These are phyloP conservation scores for Gossypium trilobum DNA, from an alignment of 441 rosid species.

Conservation along the genomic window DNA sequence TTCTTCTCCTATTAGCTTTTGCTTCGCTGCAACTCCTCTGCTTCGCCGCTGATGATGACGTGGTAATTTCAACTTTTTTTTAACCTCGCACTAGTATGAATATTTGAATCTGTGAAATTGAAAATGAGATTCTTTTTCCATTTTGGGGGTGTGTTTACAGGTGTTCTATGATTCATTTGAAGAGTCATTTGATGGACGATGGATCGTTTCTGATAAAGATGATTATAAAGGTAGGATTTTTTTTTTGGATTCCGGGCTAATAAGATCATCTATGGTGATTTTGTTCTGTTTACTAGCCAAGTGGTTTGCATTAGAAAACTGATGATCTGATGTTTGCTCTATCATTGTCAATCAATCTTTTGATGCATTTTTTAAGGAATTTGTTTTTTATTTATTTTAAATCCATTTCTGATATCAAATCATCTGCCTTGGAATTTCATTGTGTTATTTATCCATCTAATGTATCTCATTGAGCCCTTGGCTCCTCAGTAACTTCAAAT, in stretches of 20 bases:
- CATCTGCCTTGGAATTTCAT: neutral
- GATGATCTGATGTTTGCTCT: neutral
- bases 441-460: neutral
- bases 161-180: constrained; percentile 75
- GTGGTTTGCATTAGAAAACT: neutral
- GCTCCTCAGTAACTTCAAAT: neutral
- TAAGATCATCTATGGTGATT: neutral
- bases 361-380: neutral
- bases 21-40: constrained; percentile 39
- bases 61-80: constrained; percentile 24
- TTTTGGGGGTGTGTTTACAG: constrained; percentile 26
- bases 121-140: neutral
- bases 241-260: neutral
- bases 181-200: constrained; percentile 68
- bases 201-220: constrained; percentile 65
- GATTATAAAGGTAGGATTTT: constrained; percentile 52
- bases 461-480: neutral
- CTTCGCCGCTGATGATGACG: constrained; percentile 40
- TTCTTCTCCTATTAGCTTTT: constrained; percentile 35
- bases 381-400: neutral
- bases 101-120: neutral
- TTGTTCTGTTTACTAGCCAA: neutral
- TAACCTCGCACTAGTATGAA: neutral
- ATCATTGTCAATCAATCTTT: neutral
- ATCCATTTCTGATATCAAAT: neutral